Base-by-base conservation (phyloP, 805 yeast species). In the Trichomonascus vanleenenianus region DNA sequence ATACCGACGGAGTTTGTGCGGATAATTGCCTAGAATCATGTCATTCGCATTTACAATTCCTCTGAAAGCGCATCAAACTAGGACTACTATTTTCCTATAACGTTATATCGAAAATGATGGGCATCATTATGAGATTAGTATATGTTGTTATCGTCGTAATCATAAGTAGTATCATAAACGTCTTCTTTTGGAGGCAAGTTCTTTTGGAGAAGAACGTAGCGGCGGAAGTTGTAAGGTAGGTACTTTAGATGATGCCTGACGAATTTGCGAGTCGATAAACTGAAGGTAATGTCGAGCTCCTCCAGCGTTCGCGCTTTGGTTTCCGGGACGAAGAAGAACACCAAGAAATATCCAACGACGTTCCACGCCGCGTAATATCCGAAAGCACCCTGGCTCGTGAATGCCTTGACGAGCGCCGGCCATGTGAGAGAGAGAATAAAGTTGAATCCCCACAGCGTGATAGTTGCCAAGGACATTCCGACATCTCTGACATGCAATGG, bases 351-450 rank as follows among this genome's bases (percentile, higher is more conserved):
- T 44, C 85, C 72, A 4, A 83, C 85, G 56, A 85, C 55, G 61
- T 85, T 85, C 89, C 91, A 83, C 11, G 82, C 95, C 1, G 93
- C 95, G 58, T 85, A 86, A 75, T 79, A 86, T 11, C 94, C 88
- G 60, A 84, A 86, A 2, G 94, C 94, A 62, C 96, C 95, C 53
- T 81, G 85, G 2, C 87, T 75, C 46, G 76, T 78, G 66, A 86
- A 81, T 0, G 82, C 79, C 40, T 65, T 72, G 46, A 75, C 63
- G 61, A 86, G 65, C 19, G 84, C 69, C 31, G 94, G 93, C 93
- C 93, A 81, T 6, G 94, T 79, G 50, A 85, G 72, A 16, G 91
- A 78, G 50, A 81, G 66, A 39, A 79, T 67, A 52, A 79, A 76
- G 58, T 73, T 73, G 63, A 73, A 73, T 54, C 71, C 72, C 78